Conservation (phyloP, 176 grass and related monocot genomes). For the Ensete glaucum region DNA sequence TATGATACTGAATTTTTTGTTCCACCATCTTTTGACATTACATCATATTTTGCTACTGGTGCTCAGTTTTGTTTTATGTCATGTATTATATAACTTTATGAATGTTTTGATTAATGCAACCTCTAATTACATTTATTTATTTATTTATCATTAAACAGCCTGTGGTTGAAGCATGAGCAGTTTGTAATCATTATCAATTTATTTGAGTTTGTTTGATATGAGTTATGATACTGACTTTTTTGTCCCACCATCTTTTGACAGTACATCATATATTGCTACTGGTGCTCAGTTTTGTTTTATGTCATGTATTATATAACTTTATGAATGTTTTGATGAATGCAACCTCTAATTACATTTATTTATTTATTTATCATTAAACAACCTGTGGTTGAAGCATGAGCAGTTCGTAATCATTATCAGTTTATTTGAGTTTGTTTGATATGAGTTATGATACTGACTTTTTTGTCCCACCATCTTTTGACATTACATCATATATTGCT, state of each 20-base stretch:
- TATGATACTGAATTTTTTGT: too few relatives aligned
- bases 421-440: too few relatives aligned
- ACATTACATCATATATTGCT: neutral
- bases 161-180: constrained; percentile 73
- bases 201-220: too few relatives aligned
- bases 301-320: neutral
- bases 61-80: neutral
- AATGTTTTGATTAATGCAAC: too few relatives aligned
- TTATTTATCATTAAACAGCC: constrained; percentile 47
- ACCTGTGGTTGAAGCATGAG: constrained; percentile 98
- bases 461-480: neutral
- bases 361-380: constrained; percentile 30
- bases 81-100: neutral
- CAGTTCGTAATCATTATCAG: too few relatives aligned
- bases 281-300: neutral
- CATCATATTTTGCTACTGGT: too few relatives aligned
- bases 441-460: too few relatives aligned
- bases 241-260: neutral
- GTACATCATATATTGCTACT: neutral
- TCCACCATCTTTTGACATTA: neutral
- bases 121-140: neutral
- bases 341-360: too few relatives aligned
- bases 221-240: too few relatives aligned
- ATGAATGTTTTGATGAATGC: too few relatives aligned
- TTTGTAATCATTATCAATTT: too few relatives aligned